Percentiles rank a stretch among this genome's conserved stretches.
These are phyloP conservation scores for Lentinula lateritia DNA, from an alignment of 768 basidiomycete genomes.

Conservation along the genomic window DNA sequence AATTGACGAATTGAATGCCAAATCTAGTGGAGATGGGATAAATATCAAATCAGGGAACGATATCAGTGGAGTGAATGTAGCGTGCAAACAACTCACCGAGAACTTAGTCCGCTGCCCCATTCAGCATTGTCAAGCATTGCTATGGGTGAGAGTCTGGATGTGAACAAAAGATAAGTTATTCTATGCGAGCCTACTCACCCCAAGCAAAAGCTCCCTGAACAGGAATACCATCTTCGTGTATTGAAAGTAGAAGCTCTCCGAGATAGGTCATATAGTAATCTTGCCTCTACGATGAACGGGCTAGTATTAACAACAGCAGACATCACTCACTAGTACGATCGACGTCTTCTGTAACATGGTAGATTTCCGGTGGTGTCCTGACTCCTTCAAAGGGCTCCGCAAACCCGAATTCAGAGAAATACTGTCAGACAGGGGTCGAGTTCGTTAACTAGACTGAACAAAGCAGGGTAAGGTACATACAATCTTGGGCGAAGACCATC, in stretches of 20 bases:
- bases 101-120: constrained; percentile 34
- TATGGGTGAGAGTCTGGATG: constrained; percentile 10
- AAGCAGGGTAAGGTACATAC: constrained; percentile 15
- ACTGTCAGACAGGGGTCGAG: neutral
- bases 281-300: constrained; percentile 2
- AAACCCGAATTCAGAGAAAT: constrained; percentile 43
- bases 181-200: constrained; percentile 22
- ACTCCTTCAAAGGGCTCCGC: constrained; percentile 41
- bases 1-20: constrained; percentile 46
- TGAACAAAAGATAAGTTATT: neutral
- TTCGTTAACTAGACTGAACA: too few relatives aligned
- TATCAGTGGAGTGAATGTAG: neutral
- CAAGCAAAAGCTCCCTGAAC: constrained; percentile 41
- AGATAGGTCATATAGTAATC: constrained; percentile 48
- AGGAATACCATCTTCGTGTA: constrained; percentile 45
- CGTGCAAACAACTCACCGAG: constrained; percentile 22
- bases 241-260: constrained; percentile 41
- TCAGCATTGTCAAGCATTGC: constrained; percentile 46
- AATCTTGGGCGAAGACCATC: constrained; percentile 44
- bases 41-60: neutral
- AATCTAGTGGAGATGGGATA: constrained; percentile 23
- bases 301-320: neutral
- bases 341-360: constrained; percentile 39
- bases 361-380: constrained; percentile 27
- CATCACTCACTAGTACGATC: constrained; percentile 33